Conservation (phyloP, 2,329 filamentous ascomycete species). For the Chrysosporium queenslandicum region DNA sequence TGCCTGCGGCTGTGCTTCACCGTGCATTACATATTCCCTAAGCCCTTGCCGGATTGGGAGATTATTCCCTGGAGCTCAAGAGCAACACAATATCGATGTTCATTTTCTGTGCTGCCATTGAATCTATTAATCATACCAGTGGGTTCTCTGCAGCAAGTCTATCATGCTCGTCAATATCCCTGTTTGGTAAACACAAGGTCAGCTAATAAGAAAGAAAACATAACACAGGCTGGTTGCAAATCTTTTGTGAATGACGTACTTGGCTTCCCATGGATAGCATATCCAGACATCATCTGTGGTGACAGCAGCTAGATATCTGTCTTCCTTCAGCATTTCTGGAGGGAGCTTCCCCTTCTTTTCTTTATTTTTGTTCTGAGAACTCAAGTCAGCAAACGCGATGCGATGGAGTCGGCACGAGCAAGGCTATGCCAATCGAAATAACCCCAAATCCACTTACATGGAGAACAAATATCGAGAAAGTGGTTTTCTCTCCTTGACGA, state of each 20-base stretch:
- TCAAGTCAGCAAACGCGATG: constrained; percentile 7
- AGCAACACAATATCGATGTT: too few relatives aligned
- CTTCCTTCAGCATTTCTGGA: constrained; percentile 59
- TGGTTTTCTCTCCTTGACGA: constrained; percentile 59
- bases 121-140: neutral
- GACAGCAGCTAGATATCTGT: constrained; percentile 71
- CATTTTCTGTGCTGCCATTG: neutral
- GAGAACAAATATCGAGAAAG: constrained; percentile 90
- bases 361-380: constrained; percentile 83
- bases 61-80: too few relatives aligned
- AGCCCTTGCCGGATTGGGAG: too few relatives aligned
- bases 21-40: too few relatives aligned
- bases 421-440: neutral
- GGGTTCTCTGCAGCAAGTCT: constrained; percentile 41
- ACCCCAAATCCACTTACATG: constrained; percentile 52
- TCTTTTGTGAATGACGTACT: too few relatives aligned
- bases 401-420: neutral
- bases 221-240: too few relatives aligned
- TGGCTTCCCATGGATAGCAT: constrained; percentile 97
- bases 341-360: constrained; percentile 82
- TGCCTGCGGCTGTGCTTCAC: too few relatives aligned
- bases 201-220: constrained; percentile 1
- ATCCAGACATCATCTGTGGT: constrained; percentile 96
- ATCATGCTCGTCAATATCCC: constrained; percentile 89
- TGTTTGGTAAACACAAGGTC: constrained; percentile 26